Evolutionary conservation across 345 rosid genomes (phyloP).

Genomic region (Boechera stricta): DNA sequence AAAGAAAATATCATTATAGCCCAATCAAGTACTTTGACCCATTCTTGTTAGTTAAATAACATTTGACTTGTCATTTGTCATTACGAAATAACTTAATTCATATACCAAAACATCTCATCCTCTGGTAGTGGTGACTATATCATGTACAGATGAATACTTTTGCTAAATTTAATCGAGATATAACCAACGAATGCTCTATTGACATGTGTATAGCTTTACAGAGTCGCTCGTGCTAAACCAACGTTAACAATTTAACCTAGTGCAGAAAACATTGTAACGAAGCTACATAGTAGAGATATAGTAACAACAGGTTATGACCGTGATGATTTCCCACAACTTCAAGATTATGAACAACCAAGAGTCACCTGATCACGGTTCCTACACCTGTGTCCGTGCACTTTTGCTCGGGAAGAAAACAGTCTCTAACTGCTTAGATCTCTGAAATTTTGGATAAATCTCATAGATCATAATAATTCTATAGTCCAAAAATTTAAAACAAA

Average conservation of each 20-base stretch:
- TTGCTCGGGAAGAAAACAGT: background rate
- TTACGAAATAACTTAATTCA: background rate
- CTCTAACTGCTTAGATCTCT: background rate
- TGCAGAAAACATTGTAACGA: too few species aligned
- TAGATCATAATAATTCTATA: constrained; percentile 7
- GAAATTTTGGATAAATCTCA: constrained; percentile 16
- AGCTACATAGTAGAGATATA: too few species aligned
- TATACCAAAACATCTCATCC: constrained; percentile 10
- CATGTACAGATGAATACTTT: background rate
- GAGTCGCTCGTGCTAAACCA: too few species aligned
- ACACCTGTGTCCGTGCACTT: background rate
- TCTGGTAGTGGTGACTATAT: background rate
- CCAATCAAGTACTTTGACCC: constrained; percentile 8
- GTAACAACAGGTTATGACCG: too few species aligned
- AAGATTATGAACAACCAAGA: constrained; percentile 2
- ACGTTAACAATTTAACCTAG: too few species aligned
- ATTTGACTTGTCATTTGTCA: constrained; percentile 17
- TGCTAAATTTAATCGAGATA: too few species aligned
- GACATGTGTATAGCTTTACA: too few species aligned
- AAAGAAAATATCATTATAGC: background rate
- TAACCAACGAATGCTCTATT: too few species aligned
- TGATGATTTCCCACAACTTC: too few species aligned
- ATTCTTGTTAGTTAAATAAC: background rate
- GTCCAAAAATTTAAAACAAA: constrained; percentile 12
- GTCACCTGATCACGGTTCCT: background rate